Base-by-base conservation (phyloP, 2,329 filamentous ascomycete species). In the Cladosporium sp. region DNA sequence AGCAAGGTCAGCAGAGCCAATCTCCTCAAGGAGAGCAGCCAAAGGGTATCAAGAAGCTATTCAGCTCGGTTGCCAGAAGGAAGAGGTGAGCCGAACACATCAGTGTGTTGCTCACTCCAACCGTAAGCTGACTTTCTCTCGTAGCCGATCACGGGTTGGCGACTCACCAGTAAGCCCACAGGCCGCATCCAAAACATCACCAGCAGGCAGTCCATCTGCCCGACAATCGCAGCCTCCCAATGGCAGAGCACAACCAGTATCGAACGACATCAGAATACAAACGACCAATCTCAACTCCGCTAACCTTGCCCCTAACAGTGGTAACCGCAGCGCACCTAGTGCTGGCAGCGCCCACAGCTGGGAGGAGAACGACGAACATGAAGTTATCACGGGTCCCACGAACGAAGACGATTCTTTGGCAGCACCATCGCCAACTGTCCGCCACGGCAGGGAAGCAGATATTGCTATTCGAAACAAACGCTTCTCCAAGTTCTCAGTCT, bases 11-110 rank as follows among this genome's bases (percentile, higher is more conserved):
- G 19, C 40, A 36, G 13, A 40, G 15, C 8, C 20, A 16, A 19
- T 12, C 35, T 2, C 39, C 33, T 2, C 12, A 36, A 18, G 45
- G 39, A 33, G 53, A 59, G 29, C 49, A 62, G 32, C 51, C 59
- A 3, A 61, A 48, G 45, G 60, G 63, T 2, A 52, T 65, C 38
- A 61, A 57, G 43, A 65, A 64, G 54, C 50, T 65, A 20, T 62
- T 65, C 38, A 56, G 55, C 20, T 54, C 55, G 16, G 53, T 58
- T n/a, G 43, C 52, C 20, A 51, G 56, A 40, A 50, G 58, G 29
- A 64, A 63, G 53, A 63, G 61, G 60, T 61, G 40, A 50, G 58
- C 50, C 35, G 2, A n/a, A 35, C 9, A 35, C 13, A n/a, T n/a
- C 29, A 18, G 13, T 32, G 11, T 19, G 22, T 35, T 25, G 7